Percentiles rank a stretch among this genome's conserved stretches.
phyloP scores from a whole-genome alignment of 331 rosid species.

The Acacia concinna region DNA sequence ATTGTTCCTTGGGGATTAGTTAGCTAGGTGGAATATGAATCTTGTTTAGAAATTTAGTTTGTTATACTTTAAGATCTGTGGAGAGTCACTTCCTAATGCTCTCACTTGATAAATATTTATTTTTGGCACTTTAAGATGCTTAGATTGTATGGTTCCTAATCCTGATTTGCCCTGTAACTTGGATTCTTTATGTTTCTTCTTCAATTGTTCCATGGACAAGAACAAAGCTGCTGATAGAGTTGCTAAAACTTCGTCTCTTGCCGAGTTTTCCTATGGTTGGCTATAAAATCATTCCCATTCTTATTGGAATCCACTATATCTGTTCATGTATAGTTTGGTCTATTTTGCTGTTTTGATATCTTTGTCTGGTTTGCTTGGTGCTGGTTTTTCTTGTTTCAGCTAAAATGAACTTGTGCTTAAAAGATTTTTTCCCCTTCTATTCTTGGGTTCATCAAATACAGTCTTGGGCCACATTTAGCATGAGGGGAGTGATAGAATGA shows the following conservation, averaged over 20 bases:
- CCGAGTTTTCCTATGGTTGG: neutral
- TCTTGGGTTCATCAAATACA: neutral
- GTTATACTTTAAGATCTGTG: neutral
- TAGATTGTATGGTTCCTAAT: neutral
- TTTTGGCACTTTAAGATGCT: neutral
- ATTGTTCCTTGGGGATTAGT: neutral
- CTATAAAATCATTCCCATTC: neutral
- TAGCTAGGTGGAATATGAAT: conserved; percentile 14
- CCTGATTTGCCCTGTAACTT: conserved; percentile 4
- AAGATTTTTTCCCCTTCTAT: neutral
- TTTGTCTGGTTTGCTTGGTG: neutral
- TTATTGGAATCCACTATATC: neutral
- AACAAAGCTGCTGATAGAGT: neutral
- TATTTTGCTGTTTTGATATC: neutral
- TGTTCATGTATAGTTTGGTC: neutral
- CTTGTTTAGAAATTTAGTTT: conserved; percentile 9
- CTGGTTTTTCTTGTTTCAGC: neutral
- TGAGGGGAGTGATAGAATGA: neutral
- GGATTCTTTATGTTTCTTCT: neutral
- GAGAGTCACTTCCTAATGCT: conserved; percentile 17
- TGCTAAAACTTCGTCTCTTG: neutral
- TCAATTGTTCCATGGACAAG: neutral
- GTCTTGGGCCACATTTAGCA: neutral
- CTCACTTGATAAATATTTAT: neutral
- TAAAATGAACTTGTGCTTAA: neutral